Conservation (phyloP, 768 basidiomycete genomes). For the Auricularia heimuer region DNA sequence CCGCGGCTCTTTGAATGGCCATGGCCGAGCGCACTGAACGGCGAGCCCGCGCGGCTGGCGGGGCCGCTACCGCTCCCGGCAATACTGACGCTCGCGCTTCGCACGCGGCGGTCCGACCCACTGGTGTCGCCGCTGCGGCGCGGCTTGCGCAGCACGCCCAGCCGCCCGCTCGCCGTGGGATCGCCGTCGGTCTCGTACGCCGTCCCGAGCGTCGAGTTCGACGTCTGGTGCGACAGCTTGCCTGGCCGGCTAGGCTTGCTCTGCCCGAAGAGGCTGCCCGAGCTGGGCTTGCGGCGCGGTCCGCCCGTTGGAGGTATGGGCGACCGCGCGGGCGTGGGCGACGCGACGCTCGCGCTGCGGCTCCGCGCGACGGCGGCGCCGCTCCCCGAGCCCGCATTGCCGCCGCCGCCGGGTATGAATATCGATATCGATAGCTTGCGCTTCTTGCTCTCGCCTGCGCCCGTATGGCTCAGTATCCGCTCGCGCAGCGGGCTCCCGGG, state of each 20-base stretch:
- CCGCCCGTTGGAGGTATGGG: neutral
- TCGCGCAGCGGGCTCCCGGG: neutral
- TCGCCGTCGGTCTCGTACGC: neutral
- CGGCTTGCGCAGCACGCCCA: neutral
- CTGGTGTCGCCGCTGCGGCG: neutral
- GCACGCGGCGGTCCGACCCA: neutral
- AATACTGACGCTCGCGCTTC: neutral
- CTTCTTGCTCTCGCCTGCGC: conserved; percentile 1
- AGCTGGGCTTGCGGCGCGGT: neutral
- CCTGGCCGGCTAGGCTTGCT: neutral
- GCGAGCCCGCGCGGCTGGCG: neutral
- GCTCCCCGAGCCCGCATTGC: neutral
- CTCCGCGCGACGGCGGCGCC: neutral
- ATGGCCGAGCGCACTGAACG: neutral
- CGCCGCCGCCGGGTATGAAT: neutral
- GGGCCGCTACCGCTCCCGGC: neutral
- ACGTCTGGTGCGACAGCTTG: neutral
- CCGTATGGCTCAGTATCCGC: neutral
- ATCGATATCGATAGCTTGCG: conserved; percentile 2
- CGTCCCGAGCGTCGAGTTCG: neutral
- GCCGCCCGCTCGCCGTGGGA: neutral
- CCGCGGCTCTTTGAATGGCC: neutral
- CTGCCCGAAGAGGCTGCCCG: neutral
- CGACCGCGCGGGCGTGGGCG: neutral
- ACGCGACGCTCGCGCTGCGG: neutral